These are phyloP conservation scores for Blastocystis sp. DNA, from an alignment of 352 stramenopile genomes.

Conservation along the genomic window DNA sequence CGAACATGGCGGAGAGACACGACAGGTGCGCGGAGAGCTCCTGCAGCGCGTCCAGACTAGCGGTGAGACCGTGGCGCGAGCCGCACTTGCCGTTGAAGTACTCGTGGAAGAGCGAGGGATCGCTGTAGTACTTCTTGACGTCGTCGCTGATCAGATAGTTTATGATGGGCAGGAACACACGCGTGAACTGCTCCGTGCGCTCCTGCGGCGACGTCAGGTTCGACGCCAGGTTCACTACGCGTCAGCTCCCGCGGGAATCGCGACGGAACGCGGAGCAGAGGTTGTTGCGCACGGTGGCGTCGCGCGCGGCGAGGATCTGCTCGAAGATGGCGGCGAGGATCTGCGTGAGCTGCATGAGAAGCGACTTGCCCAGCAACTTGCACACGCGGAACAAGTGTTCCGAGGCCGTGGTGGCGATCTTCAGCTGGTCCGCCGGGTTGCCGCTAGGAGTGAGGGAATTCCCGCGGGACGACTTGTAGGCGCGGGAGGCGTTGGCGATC, in stretches of 20 bases:
- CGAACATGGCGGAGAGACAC: constrained; percentile 31
- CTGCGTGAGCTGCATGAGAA: constrained; percentile 1
- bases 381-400: background rate
- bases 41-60: constrained; percentile 42
- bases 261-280: constrained; percentile 51
- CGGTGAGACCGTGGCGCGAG: background rate
- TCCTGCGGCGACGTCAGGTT: constrained; percentile 12
- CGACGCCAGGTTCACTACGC: constrained; percentile 25
- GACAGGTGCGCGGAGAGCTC: background rate
- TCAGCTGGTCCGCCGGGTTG: constrained; percentile 12
- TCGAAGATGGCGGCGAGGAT: constrained; percentile 14
- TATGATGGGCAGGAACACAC: constrained; percentile 43
- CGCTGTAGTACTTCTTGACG: background rate
- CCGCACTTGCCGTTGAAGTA: constrained; percentile 24
- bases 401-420: background rate
- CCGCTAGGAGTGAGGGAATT: background rate
- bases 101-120: constrained; percentile 17
- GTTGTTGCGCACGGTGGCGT: constrained; percentile 33
- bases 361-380: constrained; percentile 2
- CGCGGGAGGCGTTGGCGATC: background rate
- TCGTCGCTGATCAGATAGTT: background rate
- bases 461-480: background rate
- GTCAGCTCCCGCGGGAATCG: background rate
- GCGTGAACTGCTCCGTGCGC: background rate
- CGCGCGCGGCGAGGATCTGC: background rate